Percentiles rank a stretch among this genome's conserved stretches.
Evolutionary conservation across 116 monocot genomes (phyloP).

Genomic region (Papilionanthe hybrid): DNA sequence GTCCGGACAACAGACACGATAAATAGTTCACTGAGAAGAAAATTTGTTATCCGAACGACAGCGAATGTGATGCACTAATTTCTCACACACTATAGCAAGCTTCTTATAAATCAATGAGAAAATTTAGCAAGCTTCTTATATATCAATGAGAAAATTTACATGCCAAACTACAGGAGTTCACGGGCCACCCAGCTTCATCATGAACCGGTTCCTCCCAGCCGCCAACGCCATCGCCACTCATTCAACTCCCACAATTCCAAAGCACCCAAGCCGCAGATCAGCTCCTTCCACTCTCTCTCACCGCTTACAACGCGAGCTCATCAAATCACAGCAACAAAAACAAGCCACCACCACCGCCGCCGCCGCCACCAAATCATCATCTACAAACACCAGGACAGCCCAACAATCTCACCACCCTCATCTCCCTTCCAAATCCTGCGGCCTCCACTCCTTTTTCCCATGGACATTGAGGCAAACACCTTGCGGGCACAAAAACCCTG

Average conservation of each 20-base stretch:
- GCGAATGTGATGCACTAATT: too few relatives aligned
- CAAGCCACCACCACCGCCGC: background rate
- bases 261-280: conserved; percentile 4
- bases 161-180: background rate
- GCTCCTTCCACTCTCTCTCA: background rate
- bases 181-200: conserved; percentile 55
- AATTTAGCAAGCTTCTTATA: too few relatives aligned
- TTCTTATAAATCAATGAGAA: too few relatives aligned
- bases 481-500: conserved; percentile 41
- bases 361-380: background rate
- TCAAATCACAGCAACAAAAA: background rate
- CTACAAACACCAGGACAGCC: background rate
- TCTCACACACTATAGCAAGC: too few relatives aligned
- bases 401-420: background rate
- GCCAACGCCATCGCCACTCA: conserved; percentile 44
- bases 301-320: background rate
- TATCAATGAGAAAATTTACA: too few relatives aligned
- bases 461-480: conserved; percentile 36
- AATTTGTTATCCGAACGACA: too few relatives aligned
- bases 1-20: too few relatives aligned
- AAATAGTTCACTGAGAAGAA: too few relatives aligned
- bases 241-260: conserved; percentile 8
- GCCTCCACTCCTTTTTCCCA: conserved; percentile 43
- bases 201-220: conserved; percentile 64
- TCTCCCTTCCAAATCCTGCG: conserved; percentile 34